Percentiles rank a stretch among this genome's conserved stretches.
These are phyloP conservation scores for Leccinum imitatum DNA, from an alignment of 768 basidiomycete species.

Conservation along the genomic window DNA sequence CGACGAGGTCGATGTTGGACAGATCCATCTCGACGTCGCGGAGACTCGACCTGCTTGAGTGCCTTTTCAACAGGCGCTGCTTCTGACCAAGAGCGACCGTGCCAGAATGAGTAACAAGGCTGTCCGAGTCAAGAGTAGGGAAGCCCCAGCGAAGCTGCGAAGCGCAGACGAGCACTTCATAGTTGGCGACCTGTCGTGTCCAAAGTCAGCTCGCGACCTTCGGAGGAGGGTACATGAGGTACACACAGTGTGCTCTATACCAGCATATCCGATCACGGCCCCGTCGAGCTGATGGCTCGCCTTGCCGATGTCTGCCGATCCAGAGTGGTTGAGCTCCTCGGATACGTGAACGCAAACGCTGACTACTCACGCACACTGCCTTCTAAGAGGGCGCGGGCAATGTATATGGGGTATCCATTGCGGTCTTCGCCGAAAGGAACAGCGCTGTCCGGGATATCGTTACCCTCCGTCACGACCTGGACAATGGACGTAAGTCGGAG, in stretches of 20 bases:
- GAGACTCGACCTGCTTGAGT: neutral
- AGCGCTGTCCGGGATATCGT: slow-evolving; percentile 31
- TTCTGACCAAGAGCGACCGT: slow-evolving; percentile 33
- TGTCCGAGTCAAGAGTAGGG: slow-evolving; percentile 10
- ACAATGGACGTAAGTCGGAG: neutral
- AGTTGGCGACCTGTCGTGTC: slow-evolving; percentile 26
- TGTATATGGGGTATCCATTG: slow-evolving; percentile 27
- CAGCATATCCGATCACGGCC: slow-evolving; percentile 33
- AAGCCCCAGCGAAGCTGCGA: slow-evolving; percentile 35
- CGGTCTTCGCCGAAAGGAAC: slow-evolving; percentile 34
- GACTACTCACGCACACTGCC: slow-evolving; percentile 28
- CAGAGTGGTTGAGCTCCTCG: neutral
- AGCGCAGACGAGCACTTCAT: slow-evolving; percentile 38
- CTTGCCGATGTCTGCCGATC: slow-evolving; percentile 34
- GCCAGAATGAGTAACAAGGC: slow-evolving; percentile 20
- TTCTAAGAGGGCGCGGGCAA: slow-evolving; percentile 33
- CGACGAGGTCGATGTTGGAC: slow-evolving; percentile 28
- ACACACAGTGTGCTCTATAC: slow-evolving; percentile 34
- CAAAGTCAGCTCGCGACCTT: neutral
- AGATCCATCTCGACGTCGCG: slow-evolving; percentile 14
- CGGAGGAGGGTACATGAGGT: neutral
- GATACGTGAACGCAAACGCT: neutral
- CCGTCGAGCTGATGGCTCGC: slow-evolving; percentile 32
- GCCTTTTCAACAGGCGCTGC: slow-evolving; percentile 8
- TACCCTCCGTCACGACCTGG: slow-evolving; percentile 31